These are phyloP conservation scores for Yamadazyma olivae DNA, from an alignment of 805 yeast genomes.

Conservation along the genomic window DNA sequence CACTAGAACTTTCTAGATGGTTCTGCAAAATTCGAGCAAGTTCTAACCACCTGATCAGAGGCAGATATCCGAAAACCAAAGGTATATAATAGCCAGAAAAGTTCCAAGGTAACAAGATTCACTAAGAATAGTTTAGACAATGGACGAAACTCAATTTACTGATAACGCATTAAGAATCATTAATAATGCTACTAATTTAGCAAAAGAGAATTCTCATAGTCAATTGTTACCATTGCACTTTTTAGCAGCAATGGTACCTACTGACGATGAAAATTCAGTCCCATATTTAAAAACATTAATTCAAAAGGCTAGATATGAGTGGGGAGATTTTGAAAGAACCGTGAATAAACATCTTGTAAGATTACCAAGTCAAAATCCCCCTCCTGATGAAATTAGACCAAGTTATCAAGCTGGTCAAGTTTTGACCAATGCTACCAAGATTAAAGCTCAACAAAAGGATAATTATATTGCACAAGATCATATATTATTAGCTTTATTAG, in stretches of 20 bases:
- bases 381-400: conserved; percentile 79
- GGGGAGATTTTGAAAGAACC: conserved; percentile 71
- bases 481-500: conserved; percentile 76
- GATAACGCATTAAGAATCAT: conserved; percentile 87
- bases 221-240: conserved; percentile 87
- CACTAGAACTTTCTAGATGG: conserved; percentile 11
- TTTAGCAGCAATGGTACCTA: conserved; percentile 83
- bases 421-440: conserved; percentile 68
- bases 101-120: too few species aligned
- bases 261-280: conserved; percentile 45
- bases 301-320: conserved; percentile 86
- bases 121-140: too few species aligned
- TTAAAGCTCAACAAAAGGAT: conserved; percentile 87
- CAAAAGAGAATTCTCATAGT: conserved; percentile 79
- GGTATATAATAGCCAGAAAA: too few species aligned
- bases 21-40: conserved; percentile 10
- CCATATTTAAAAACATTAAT: conserved; percentile 74
- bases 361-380: conserved; percentile 83
- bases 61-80: too few species aligned
- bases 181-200: conserved; percentile 75
- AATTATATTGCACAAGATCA: conserved; percentile 93
- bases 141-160: conserved; percentile 80
- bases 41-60: too few species aligned
- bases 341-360: conserved; percentile 82
- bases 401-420: conserved; percentile 75